Conservation (phyloP, 768 basidiomycete genomes). For the Podaxis sp. region DNA sequence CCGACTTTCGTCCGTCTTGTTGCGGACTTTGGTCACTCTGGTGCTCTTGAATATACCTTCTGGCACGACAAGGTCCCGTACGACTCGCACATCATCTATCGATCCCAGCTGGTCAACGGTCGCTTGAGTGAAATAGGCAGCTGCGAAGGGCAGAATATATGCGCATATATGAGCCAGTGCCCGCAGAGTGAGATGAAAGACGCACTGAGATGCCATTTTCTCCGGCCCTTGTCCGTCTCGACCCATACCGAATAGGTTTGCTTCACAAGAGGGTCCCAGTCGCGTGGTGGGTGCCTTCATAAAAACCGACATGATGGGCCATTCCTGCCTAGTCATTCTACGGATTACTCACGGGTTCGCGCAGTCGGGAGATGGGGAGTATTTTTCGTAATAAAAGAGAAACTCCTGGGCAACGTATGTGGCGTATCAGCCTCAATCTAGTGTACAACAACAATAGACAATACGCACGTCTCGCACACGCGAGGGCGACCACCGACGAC, state of each 20-base stretch:
- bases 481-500: slow-evolving; percentile 79
- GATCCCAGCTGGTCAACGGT: slow-evolving; percentile 71
- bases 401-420: slow-evolving; percentile 57
- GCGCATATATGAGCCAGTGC: slow-evolving; percentile 5
- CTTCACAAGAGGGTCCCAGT: slow-evolving; percentile 74
- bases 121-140: slow-evolving; percentile 80
- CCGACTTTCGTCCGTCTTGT: slow-evolving; percentile 41
- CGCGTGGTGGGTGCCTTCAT: slow-evolving; percentile 41
- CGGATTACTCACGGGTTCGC: slow-evolving; percentile 31
- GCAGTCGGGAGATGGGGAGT: slow-evolving; percentile 45
- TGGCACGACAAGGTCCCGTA: slow-evolving; percentile 64
- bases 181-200: slow-evolving; percentile 13
- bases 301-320: neutral
- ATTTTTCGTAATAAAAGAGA: slow-evolving; percentile 83
- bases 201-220: slow-evolving; percentile 86
- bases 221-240: slow-evolving; percentile 57
- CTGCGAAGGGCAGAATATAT: slow-evolving; percentile 34
- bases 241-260: slow-evolving; percentile 86
- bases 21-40: slow-evolving; percentile 51
- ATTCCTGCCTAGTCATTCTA: neutral
- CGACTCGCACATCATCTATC: slow-evolving; percentile 62
- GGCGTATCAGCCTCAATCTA: neutral
- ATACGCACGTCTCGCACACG: slow-evolving; percentile 75
- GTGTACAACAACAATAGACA: neutral
- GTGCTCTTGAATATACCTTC: slow-evolving; percentile 69